Percentiles rank a stretch among this genome's conserved stretches.
Evolutionary conservation across 2,329 filamentous ascomycete genomes (phyloP).

Genomic region (Aspergillus latus): DNA sequence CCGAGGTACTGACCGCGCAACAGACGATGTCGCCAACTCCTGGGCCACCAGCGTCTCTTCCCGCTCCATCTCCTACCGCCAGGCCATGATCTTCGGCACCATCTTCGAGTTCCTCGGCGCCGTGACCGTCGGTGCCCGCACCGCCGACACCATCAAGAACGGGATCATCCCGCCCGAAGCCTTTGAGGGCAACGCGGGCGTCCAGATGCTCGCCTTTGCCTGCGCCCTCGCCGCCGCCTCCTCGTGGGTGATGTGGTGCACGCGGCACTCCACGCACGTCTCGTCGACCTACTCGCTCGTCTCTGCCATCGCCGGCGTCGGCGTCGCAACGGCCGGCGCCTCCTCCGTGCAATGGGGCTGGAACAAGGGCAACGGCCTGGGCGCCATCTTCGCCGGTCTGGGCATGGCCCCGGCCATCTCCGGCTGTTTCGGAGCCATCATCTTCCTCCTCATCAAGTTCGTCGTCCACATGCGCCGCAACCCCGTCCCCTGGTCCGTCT

Average conservation of each 20-base stretch:
- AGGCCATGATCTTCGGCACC: conserved; percentile 52
- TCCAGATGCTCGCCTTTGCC: conserved; percentile 62
- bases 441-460: conserved; percentile 72
- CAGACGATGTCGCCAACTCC: conserved; percentile 76
- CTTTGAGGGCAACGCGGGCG: conserved; percentile 61
- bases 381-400: conserved; percentile 64
- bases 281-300: conserved; percentile 72
- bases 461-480: conserved; percentile 71
- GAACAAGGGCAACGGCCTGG: conserved; percentile 66
- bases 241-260: conserved; percentile 79
- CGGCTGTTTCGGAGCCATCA: conserved; percentile 62
- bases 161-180: conserved; percentile 64
- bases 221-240: conserved; percentile 35
- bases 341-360: conserved; percentile 66
- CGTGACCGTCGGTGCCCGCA: conserved; percentile 66
- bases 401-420: conserved; percentile 70
- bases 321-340: conserved; percentile 65
- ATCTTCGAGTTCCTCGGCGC: conserved; percentile 69
- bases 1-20: background rate
- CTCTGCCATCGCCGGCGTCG: conserved; percentile 67
- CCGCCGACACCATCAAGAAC: conserved; percentile 77
- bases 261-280: conserved; percentile 69
- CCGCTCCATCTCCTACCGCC: conserved; percentile 54
- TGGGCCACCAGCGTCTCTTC: conserved; percentile 82
- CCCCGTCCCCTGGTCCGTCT: conserved; percentile 71